Percentiles rank a stretch among this genome's conserved stretches.
Evolutionary conservation across 305 asterid species (phyloP).

Genomic region (Fraxinus sp.): DNA sequence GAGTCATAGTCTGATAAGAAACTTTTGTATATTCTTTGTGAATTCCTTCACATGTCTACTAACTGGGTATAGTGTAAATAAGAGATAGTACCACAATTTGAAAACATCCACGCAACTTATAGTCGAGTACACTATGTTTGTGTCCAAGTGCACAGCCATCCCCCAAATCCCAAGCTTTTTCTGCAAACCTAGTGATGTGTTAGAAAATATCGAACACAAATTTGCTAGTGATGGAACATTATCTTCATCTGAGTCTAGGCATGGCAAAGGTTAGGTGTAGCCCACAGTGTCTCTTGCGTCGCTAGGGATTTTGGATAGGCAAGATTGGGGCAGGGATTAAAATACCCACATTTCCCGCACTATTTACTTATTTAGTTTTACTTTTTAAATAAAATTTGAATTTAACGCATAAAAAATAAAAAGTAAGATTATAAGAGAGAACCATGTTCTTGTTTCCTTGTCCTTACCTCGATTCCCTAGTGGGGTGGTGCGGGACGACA

Average conservation of each 20-base stretch:
- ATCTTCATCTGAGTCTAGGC: not conserved
- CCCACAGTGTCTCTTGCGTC: no score
- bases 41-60: not conserved
- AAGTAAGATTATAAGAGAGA: no score
- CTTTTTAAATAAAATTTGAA: no score
- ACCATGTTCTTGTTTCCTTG: no score
- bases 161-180: not conserved
- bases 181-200: not conserved
- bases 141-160: not conserved
- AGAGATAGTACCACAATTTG: not conserved
- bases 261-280: no score
- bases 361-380: no score
- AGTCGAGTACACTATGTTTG: not conserved
- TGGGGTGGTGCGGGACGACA: no score
- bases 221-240: not conserved
- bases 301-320: no score
- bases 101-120: not conserved
- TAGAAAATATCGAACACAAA: not conserved
- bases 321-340: no score
- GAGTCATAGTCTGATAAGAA: not conserved
- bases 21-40: not conserved
- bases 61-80: not conserved
- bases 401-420: no score
- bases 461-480: no score
- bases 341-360: no score